Conservation (phyloP, 805 yeast genomes). For the Starmerella apis region DNA sequence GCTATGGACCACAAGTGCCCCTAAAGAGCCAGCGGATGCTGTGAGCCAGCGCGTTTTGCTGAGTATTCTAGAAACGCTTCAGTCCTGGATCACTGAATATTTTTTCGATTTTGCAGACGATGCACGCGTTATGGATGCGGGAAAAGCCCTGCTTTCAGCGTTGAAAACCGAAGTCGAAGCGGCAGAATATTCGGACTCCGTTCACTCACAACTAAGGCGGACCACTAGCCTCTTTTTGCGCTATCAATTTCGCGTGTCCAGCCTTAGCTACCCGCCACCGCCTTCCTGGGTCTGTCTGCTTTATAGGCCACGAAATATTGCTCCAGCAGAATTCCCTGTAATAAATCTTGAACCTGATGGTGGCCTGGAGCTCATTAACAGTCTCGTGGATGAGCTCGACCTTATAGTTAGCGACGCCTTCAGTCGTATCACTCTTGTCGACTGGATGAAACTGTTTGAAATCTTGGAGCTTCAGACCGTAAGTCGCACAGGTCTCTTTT, state of each 20-base stretch:
- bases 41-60: conserved; percentile 67
- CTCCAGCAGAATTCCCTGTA: conserved; percentile 13
- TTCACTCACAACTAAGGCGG: neutral
- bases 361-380: conserved; percentile 36
- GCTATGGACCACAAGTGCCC: conserved; percentile 13
- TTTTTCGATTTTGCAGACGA: conserved; percentile 68
- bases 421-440: conserved; percentile 47
- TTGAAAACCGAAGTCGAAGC: conserved; percentile 6
- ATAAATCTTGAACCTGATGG: conserved; percentile 16
- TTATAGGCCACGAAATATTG: neutral
- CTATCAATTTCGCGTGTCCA: conserved; percentile 9
- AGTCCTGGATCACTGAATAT: conserved; percentile 59
- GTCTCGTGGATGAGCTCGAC: conserved; percentile 56
- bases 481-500: conserved; percentile 48
- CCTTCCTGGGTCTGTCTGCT: conserved; percentile 2
- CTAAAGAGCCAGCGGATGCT: conserved; percentile 4
- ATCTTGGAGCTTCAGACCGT: conserved; percentile 59
- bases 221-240: conserved; percentile 7
- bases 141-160: conserved; percentile 6
- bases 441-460: conserved; percentile 73
- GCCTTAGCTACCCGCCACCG: neutral
- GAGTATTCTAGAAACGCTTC: conserved; percentile 68
- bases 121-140: conserved; percentile 42
- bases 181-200: conserved; percentile 10
- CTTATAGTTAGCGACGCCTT: conserved; percentile 48